Evolutionary conservation across 116 monocot species (phyloP), one percentile per base, ranked within the genome.

Genomic region (Thalassia testudinum): DNA sequence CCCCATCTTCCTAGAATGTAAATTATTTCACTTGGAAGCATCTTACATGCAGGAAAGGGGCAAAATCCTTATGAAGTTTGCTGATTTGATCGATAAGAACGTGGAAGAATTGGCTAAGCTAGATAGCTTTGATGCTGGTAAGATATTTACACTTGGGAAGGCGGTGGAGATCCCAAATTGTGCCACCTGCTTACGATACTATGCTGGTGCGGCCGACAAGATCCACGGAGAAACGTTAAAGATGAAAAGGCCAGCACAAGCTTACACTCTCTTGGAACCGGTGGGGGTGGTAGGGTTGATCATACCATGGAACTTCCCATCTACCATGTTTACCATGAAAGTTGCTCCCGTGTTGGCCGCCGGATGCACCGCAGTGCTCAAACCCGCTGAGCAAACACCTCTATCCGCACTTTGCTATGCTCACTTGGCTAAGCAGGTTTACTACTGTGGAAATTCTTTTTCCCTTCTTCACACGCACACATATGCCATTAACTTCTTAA

Each of bases 181-280:
- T 17, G 29, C 56, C 0, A 14, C 18, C 0, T 7, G 19, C 0
- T 50, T 83, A 13, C 78, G 83, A 7, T 83, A 83, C 56, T 75
- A 45, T 26, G 75, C 78, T 0, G 83, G 78, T 0, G 83, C 75
- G 0, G 83, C 83, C 0, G 78, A 83, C 40, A 78, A 83, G 56
- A 83, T 83, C 25, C 83, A 83, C 42, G 78, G 83, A 0, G 66
- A 75, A 56, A 83, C 83, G 0, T 61, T 78, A 44, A 83, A 83
- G 53, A 62, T 78, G 47, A 34, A 68, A 7, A 49, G 69, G 0
- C 49, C 72, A 21, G 27, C 29, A 16, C 78, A 75, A 24, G 83
- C 62, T 0, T 75, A 83, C 78, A 83, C 83, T 0, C 30, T 83
- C 37, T 51, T 44, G 25, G 83, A 83, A 47, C 83, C 83, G 4